Conservation (phyloP, 2,329 filamentous ascomycete species). For the Trichoderma harzianum region DNA sequence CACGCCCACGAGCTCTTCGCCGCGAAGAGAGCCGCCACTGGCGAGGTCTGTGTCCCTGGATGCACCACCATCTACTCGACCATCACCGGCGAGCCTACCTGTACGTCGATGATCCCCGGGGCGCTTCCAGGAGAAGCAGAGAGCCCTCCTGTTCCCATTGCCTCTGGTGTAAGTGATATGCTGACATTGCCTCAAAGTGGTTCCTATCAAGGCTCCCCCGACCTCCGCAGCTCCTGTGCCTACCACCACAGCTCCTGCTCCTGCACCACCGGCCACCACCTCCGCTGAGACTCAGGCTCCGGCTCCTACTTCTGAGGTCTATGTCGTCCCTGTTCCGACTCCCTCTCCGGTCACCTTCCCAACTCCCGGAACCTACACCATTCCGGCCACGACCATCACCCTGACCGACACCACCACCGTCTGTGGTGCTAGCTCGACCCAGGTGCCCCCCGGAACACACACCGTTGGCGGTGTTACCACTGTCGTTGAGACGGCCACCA, state of each 20-base stretch:
- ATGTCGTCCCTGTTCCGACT: constrained; percentile 48
- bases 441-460: constrained; percentile 61
- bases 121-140: background rate
- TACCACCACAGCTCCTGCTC: background rate
- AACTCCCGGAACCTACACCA: constrained; percentile 70
- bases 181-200: constrained; percentile 32
- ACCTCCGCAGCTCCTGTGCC: constrained; percentile 25
- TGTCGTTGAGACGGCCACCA: constrained; percentile 62
- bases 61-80: constrained; percentile 75
- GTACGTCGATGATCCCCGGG: constrained; percentile 41
- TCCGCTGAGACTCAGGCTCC: constrained; percentile 23
- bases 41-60: constrained; percentile 52
- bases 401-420: constrained; percentile 66
- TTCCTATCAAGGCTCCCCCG: constrained; percentile 32
- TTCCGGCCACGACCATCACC: constrained; percentile 68
- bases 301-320: constrained; percentile 39
- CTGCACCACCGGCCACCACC: constrained; percentile 20
- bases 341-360: constrained; percentile 53
- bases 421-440: constrained; percentile 59
- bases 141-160: background rate
- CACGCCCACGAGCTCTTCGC: constrained; percentile 60
- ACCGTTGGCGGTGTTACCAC: constrained; percentile 72
- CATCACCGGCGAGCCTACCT: constrained; percentile 62
- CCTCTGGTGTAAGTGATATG: background rate
- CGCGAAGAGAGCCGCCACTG: constrained; percentile 43